These are phyloP conservation scores for Domatiomyces globalis DNA, from an alignment of 2,329 filamentous ascomycete species.

Conservation along the genomic window DNA sequence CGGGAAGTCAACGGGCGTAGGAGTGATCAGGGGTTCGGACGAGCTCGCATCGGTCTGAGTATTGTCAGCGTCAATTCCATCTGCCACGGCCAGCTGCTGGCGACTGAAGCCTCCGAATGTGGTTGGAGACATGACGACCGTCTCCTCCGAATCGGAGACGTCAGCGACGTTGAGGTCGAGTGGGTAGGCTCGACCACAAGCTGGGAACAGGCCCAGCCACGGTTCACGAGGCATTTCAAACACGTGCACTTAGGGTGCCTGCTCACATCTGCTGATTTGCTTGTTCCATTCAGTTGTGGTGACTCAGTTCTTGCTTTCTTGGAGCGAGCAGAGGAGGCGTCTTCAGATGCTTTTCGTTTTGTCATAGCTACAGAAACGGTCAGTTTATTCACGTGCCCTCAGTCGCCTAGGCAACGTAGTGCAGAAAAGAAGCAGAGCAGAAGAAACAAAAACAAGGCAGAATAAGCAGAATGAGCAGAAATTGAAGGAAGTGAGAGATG, in stretches of 20 bases:
- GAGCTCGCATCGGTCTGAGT: conserved; percentile 4
- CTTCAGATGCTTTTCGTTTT: conserved; percentile 39
- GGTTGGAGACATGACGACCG: background rate
- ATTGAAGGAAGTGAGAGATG: too few species aligned
- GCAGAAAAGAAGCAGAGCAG: background rate
- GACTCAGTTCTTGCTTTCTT: conserved; percentile 38
- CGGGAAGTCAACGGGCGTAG: conserved; percentile 57
- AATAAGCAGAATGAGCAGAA: too few species aligned
- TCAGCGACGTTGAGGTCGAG: background rate
- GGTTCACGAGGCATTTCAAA: background rate
- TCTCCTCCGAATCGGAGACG: background rate
- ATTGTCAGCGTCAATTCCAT: conserved; percentile 1
- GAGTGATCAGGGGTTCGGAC: conserved; percentile 36
- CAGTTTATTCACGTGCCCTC: background rate
- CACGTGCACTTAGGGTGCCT: background rate
- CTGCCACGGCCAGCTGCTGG: conserved; percentile 1
- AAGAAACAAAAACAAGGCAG: too few species aligned
- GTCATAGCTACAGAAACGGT: conserved; percentile 9
- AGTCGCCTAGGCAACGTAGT: background rate
- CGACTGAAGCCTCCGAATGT: background rate
- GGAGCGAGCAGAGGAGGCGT: conserved; percentile 30
- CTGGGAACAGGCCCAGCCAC: conserved; percentile 4
- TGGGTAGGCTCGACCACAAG: conserved; percentile 5
- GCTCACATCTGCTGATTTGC: conserved; percentile 12
- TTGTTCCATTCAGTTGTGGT: conserved; percentile 22